phyloP scores from a whole-genome alignment of 148 eudicot genomes.

The Rhododendron henanense region DNA sequence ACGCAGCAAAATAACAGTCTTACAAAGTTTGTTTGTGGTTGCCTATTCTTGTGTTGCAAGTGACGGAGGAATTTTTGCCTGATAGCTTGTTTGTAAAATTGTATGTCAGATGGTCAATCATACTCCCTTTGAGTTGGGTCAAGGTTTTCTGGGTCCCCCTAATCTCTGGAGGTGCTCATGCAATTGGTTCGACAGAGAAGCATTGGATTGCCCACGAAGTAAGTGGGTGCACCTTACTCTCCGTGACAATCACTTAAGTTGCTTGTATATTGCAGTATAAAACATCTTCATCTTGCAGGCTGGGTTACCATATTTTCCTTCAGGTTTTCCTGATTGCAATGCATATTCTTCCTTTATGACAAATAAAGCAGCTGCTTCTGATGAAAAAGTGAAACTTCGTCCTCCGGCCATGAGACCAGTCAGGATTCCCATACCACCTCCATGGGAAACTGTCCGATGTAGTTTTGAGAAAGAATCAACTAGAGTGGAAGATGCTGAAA shows the following conservation, averaged over 20 bases:
- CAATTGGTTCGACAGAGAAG: conserved; percentile 86
- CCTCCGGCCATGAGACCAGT: conserved; percentile 54
- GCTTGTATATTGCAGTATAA: neutral
- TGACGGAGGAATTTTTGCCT: neutral
- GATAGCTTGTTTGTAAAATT: conserved; percentile 3
- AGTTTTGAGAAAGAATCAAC: conserved; percentile 13
- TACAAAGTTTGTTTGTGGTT: neutral
- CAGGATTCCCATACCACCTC: conserved; percentile 58
- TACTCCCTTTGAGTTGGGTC: conserved; percentile 82
- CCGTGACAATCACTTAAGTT: neutral
- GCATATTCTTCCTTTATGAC: conserved; percentile 53
- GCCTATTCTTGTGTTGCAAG: neutral
- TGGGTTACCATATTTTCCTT: conserved; percentile 72
- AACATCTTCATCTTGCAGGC: conserved; percentile 39
- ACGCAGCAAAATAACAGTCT: neutral
- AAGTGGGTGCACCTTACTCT: conserved; percentile 18
- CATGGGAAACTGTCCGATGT: conserved; percentile 56
- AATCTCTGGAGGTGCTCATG: conserved; percentile 70
- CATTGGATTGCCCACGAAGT: conserved; percentile 88
- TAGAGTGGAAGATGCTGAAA: conserved; percentile 15
- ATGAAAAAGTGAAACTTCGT: conserved; percentile 32
- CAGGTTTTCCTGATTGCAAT: conserved; percentile 77
- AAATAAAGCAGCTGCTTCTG: conserved; percentile 37
- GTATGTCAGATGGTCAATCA: conserved; percentile 71
- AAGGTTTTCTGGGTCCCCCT: conserved; percentile 80